Evolutionary conservation across 1,284 basidiomycete species (phyloP).

Genomic region (Leccinum insigne): DNA sequence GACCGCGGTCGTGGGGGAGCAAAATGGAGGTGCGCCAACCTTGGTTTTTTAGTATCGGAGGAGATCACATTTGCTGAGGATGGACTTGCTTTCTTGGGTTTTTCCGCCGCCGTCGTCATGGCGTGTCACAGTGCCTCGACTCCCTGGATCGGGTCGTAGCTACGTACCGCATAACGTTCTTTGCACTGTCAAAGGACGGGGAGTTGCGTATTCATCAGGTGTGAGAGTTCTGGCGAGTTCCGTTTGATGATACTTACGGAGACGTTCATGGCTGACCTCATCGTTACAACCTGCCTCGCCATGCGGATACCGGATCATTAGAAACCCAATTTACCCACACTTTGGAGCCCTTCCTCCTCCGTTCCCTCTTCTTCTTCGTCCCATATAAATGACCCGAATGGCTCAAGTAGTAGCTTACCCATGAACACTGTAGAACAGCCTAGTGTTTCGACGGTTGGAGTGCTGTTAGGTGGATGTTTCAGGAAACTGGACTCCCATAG

Average conservation of each 20-base stretch:
- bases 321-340: not conserved
- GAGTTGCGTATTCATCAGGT: slow-evolving; percentile 34
- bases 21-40: slow-evolving; percentile 22
- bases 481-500: no score
- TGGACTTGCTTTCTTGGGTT: not conserved
- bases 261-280: slow-evolving; percentile 27
- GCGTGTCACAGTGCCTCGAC: slow-evolving; percentile 24
- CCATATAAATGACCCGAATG: no score
- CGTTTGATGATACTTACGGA: slow-evolving; percentile 8
- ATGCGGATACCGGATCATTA: slow-evolving; percentile 33
- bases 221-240: slow-evolving; percentile 4
- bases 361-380: not conserved
- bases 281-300: slow-evolving; percentile 34
- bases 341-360: not conserved
- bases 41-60: not conserved
- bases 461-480: no score
- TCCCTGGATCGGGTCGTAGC: slow-evolving; percentile 26
- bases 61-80: not conserved
- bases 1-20: slow-evolving; percentile 13
- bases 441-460: not conserved
- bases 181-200: slow-evolving; percentile 34
- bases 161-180: slow-evolving; percentile 32
- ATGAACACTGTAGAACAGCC: not conserved
- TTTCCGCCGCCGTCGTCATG: not conserved
- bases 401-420: no score